Conservation (phyloP, 768 basidiomycete genomes). For the Filobasidium floriforme region DNA sequence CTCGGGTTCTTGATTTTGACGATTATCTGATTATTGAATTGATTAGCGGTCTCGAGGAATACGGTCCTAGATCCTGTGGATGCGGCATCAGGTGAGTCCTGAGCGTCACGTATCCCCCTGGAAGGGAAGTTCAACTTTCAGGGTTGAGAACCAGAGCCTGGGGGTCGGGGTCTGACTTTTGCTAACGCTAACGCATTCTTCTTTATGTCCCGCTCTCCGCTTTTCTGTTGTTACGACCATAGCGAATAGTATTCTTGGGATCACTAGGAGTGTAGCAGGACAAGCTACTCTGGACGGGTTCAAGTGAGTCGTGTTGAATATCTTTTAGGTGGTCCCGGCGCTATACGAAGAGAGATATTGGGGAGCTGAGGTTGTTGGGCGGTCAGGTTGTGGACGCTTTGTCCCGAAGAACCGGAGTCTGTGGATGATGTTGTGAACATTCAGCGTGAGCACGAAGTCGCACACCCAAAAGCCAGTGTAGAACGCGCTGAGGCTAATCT, state of each 20-base stretch:
- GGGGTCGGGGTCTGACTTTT: no score
- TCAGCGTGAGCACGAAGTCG: background rate
- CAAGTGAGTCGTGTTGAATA: no score
- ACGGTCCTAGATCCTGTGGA: background rate
- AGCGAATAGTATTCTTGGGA: slow-evolving; percentile 17
- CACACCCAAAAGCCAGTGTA: no score
- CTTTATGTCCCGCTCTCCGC: background rate
- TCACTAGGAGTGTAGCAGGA: slow-evolving; percentile 7
- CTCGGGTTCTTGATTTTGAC: no score
- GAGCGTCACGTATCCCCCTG: no score
- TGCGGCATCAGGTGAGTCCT: slow-evolving; percentile 4
- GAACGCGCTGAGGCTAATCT: no score
- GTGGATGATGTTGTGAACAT: background rate
- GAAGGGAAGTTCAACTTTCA: no score
- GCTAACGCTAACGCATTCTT: background rate
- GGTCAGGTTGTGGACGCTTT: background rate
- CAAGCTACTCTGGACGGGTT: slow-evolving; percentile 17
- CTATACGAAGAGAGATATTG: no score
- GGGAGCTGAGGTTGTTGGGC: no score
- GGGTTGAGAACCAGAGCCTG: no score
- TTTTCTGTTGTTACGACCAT: background rate
- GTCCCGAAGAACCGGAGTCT: background rate
- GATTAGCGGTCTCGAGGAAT: background rate
- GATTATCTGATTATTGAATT: no score
- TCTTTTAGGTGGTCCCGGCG: no score